Evolutionary conservation across 1,139 yeast genomes (phyloP), one percentile per base, ranked within the genome.

Genomic region (Taphrina populina): DNA sequence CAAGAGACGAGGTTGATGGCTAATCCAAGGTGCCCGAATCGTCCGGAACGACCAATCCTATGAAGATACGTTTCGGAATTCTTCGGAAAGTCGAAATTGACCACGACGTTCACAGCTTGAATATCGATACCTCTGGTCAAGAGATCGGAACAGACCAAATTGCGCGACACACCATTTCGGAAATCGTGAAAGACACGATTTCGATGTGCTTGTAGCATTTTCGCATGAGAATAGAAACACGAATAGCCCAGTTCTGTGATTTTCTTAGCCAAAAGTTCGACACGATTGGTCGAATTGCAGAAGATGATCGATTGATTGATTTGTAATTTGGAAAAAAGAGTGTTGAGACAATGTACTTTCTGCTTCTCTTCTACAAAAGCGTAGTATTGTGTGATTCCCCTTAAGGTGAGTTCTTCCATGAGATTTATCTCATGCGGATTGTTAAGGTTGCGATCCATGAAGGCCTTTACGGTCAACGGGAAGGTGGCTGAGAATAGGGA

Each of bases 31-130:
- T 94, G 98, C 64, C 98, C 98, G 69, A 88, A 92, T 77, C 98
- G 85, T 65, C 98, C 99, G 2, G 96, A 88, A 76, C 99, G 90
- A 77, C 99, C 97, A 67, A 92, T 94, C 79, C 98, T 86, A 73
- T 92, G 98, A 65, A 92, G 79, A 71, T 92, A 92, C 40, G 97
- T 92, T 72, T 92, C 98, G 8, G 97, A 96, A 59, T 87, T 88
- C 71, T 92, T 92, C 61, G 99, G 98, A 82, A 92, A 92, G 72
- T 92, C 98, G 71, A 92, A 94, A 73, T 92, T 92, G 66, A 92
- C 87, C 57, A 92, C 98, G 49, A 92, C 98, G 68, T 94, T 94
- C 62, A 92, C 99, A 10, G 97, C 97, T 72, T 94, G 98, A 65
- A 92, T 92, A 77, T 92, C 99, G 66, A 92, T 92, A 81, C 98